phyloP scores from a whole-genome alignment of 139 green algal species.

The Desmodesmus armatus region DNA sequence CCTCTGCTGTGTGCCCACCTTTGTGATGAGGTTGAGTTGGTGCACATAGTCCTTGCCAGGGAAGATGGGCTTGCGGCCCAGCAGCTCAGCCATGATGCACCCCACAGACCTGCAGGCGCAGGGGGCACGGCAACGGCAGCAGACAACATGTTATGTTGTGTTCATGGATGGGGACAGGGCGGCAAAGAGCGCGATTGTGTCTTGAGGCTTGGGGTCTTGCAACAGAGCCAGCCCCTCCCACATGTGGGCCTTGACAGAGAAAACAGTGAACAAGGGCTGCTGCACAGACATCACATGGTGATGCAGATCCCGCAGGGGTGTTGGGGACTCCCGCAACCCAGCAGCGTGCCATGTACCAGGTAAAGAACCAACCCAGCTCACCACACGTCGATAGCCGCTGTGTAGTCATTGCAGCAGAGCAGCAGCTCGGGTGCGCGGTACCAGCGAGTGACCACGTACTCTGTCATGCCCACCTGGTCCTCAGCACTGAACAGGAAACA shows the following conservation, averaged over 20 bases:
- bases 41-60: conserved; percentile 89
- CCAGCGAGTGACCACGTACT: conserved; percentile 97
- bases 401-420: conserved; percentile 89
- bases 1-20: neutral
- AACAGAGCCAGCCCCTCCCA: too few species aligned
- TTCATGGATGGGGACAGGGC: too few species aligned
- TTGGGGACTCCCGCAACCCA: too few species aligned
- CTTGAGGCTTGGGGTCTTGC: too few species aligned
- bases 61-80: conserved; percentile 77
- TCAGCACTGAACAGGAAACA: neutral
- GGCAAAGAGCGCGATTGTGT: too few species aligned
- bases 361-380: too few species aligned
- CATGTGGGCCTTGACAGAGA: neutral
- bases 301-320: too few species aligned
- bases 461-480: conserved; percentile 73
- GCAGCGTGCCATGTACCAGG: too few species aligned
- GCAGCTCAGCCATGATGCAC: conserved; percentile 98
- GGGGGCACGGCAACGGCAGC: too few species aligned
- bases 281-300: too few species aligned
- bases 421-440: conserved; percentile 93
- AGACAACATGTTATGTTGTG: too few species aligned
- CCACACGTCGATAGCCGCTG: conserved; percentile 73
- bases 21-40: conserved; percentile 77
- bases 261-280: too few species aligned
- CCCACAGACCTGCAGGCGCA: conserved; percentile 88